Percentiles rank a stretch among this genome's conserved stretches.
Evolutionary conservation across 179 eudicot genomes (phyloP).

Genomic region (Gypsophila paniculata): DNA sequence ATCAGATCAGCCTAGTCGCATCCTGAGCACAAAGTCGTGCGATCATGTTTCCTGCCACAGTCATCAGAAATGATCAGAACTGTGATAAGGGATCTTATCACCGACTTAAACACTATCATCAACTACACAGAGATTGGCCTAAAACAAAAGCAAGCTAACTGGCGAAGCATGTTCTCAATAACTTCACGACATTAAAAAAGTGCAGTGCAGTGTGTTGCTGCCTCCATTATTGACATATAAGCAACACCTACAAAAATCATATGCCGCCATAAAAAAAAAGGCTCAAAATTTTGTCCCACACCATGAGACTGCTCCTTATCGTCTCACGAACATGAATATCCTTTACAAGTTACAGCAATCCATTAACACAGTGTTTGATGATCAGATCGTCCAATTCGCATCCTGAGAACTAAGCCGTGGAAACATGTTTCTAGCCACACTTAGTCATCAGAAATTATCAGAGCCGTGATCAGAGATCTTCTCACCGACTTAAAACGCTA

Average conservation of each 20-base stretch:
- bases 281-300: constrained; percentile 12
- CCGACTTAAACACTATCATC: background rate
- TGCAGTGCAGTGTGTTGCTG: constrained; percentile 9
- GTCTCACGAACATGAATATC: too few species aligned
- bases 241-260: background rate
- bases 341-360: background rate
- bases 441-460: background rate
- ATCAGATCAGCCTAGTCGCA: background rate
- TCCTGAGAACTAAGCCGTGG: background rate
- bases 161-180: too few species aligned
- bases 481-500: background rate
- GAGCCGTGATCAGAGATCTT: background rate
- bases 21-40: background rate
- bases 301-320: constrained; percentile 24
- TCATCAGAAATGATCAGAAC: background rate
- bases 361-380: background rate
- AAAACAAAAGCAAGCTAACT: too few species aligned
- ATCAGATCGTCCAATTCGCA: background rate
- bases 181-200: background rate
- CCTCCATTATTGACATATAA: constrained; percentile 23
- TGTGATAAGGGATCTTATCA: background rate
- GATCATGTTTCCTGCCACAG: background rate
- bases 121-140: too few species aligned
- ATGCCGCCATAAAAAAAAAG: background rate
- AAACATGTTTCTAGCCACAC: background rate